Evolutionary conservation across 345 rosid genomes (phyloP).

Genomic region (Raphanus raphanistrum): DNA sequence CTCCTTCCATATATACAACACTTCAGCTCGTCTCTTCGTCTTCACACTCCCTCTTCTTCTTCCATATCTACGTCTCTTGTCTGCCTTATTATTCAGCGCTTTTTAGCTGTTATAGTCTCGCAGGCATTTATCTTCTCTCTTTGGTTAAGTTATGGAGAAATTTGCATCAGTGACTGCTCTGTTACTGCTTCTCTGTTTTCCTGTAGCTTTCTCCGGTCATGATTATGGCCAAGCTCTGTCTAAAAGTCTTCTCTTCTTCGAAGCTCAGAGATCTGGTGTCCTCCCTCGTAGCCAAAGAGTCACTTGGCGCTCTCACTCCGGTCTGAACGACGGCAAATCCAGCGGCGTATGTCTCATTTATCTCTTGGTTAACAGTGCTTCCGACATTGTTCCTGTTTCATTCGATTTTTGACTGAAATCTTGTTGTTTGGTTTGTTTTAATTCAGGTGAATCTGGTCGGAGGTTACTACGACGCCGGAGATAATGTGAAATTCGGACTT

Average conservation of each 20-base stretch:
- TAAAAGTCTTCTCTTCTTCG: conserved; percentile 93
- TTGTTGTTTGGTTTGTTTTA: background rate
- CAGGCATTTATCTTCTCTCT: conserved; percentile 17
- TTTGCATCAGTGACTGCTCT: conserved; percentile 46
- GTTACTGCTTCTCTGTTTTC: conserved; percentile 58
- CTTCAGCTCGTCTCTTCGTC: background rate
- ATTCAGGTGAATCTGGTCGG: conserved; percentile 90
- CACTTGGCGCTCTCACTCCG: conserved; percentile 90
- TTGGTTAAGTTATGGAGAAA: conserved; percentile 20
- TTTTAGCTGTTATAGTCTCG: conserved; percentile 49
- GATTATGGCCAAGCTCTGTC: conserved; percentile 91
- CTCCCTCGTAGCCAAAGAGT: conserved; percentile 88
- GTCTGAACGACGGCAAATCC: conserved; percentile 89
- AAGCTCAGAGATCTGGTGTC: conserved; percentile 97
- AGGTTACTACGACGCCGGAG: conserved; percentile 99
- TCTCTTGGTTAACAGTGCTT: background rate
- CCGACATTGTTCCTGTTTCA: conserved; percentile 18
- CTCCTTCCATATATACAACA: background rate
- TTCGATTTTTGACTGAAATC: background rate
- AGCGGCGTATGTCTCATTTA: conserved; percentile 69
- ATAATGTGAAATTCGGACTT: conserved; percentile 96
- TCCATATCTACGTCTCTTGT: conserved; percentile 7
- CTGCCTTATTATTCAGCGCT: conserved; percentile 34
- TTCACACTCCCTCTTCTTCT: background rate
- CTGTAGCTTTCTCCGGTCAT: conserved; percentile 70